Base-by-base conservation (phyloP, 2,329 filamentous ascomycete species). In the Ascochyta pisi region DNA sequence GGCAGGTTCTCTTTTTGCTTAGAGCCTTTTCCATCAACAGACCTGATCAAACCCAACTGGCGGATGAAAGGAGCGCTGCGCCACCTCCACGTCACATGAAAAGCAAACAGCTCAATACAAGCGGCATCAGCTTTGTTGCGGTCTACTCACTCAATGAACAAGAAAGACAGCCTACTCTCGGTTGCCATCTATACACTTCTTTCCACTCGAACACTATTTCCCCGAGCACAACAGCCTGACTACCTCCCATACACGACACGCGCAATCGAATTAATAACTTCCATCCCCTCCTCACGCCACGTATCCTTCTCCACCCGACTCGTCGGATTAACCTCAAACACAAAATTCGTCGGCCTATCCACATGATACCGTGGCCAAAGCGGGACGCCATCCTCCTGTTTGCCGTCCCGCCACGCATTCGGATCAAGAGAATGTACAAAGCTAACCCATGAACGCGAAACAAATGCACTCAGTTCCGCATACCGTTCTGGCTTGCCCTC, bases 391-490 rank as follows among this genome's bases (percentile, higher is more conserved):
- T 40, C 23, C 10, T 45, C 19, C 19, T 19, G 19, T 3, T 19
- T 19, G 19, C 2, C 19, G 19, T 27, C 8, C 15, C 19, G 12
- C 56, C 54, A 59, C 4, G 10, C 19, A 43, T 62, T 63, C 6
- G 76, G 77, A 54, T 79, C 68, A 37, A 69, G 43, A 35, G 76
- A 73, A 27, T 69, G 50, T 10, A 80, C 73, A 61, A 80, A 80
- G 9, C 62, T 66, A 0, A 71, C 71, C 77, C 76, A 80, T 40
- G 63, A 70, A 13, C 62, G 66, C 50, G 65, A 70, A 68, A 79
- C 78, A 23, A 78, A 64, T 19, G 68, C 66, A 0, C 74, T 73
- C 5, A 79, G 64, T 6, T 76, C 62, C 24, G 56, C 54, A 49
- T 76, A 78, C 6, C 53, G 55, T 45, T 71, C 35, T 4, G 67